These are phyloP conservation scores for Cardamine chenopodiifolia DNA, from an alignment of 345 rosid species.

Conservation along the genomic window DNA sequence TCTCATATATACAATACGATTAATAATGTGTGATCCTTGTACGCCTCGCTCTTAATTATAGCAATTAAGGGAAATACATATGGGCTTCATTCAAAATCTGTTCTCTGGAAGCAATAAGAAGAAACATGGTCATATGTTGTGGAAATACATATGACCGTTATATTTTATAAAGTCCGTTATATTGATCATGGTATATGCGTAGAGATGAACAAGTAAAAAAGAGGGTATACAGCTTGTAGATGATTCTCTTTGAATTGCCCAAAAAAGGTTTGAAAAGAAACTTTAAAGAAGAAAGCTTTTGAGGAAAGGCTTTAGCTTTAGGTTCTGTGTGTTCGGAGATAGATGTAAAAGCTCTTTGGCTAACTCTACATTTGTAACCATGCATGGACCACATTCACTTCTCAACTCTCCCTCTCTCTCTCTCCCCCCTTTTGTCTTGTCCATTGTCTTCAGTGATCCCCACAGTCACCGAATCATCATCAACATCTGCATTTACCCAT, in stretches of 20 bases:
- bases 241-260: conserved; percentile 33
- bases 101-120: conserved; percentile 9
- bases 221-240: conserved; percentile 32
- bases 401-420: conserved; percentile 40
- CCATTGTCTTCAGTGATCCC: conserved; percentile 46
- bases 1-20: not conserved
- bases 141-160: too few relatives aligned
- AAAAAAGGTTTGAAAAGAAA: conserved; percentile 31
- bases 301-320: conserved; percentile 41
- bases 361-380: conserved; percentile 36
- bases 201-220: conserved; percentile 27
- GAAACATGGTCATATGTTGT: conserved; percentile 12
- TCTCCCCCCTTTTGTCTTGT: conserved; percentile 33
- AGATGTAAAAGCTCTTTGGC: conserved; percentile 42
- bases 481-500: conserved; percentile 39
- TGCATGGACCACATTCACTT: conserved; percentile 46
- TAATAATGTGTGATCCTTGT: conserved; percentile 15
- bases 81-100: conserved; percentile 2
- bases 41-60: conserved; percentile 14
- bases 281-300: conserved; percentile 47
- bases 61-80: not conserved
- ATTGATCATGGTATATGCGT: not conserved
- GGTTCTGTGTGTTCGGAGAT: conserved; percentile 30
- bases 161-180: not conserved
- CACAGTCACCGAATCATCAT: conserved; percentile 46